Evolutionary conservation across 345 rosid genomes (phyloP).

Genomic region (Camelina sativa): DNA sequence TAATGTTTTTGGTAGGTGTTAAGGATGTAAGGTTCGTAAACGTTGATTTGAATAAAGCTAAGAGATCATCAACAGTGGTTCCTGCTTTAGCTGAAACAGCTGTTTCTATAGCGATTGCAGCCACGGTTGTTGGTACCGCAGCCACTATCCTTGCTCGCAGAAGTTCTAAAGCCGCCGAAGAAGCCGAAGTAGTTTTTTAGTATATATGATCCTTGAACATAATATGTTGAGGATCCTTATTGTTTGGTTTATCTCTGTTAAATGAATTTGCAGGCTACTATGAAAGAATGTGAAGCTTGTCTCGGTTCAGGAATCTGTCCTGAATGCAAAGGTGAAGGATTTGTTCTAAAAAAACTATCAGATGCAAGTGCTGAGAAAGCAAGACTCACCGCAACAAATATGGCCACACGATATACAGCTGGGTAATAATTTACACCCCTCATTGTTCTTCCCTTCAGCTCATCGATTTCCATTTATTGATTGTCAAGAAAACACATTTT

Average conservation of each 20-base stretch:
- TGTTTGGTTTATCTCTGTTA: neutral
- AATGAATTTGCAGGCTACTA: slow-evolving; percentile 52
- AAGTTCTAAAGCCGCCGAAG: slow-evolving; percentile 60
- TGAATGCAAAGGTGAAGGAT: slow-evolving; percentile 92
- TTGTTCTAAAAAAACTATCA: slow-evolving; percentile 76
- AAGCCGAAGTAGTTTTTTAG: slow-evolving; percentile 54
- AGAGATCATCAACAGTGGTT: slow-evolving; percentile 42
- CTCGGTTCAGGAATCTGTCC: slow-evolving; percentile 86
- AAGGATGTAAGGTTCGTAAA: slow-evolving; percentile 30
- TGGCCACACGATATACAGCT: slow-evolving; percentile 94
- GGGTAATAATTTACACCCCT: slow-evolving; percentile 57
- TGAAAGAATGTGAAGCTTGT: slow-evolving; percentile 72
- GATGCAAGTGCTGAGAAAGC: slow-evolving; percentile 79
- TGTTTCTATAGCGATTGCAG: slow-evolving; percentile 82
- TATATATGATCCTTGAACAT: neutral
- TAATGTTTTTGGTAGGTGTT: slow-evolving; percentile 20
- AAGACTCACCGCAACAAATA: slow-evolving; percentile 72
- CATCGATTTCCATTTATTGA: neutral
- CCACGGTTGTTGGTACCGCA: slow-evolving; percentile 84
- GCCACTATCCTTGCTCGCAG: slow-evolving; percentile 67
- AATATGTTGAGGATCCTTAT: neutral
- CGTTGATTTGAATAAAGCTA: slow-evolving; percentile 33
- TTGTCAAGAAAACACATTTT: slow-evolving; percentile 11
- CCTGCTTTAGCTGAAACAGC: slow-evolving; percentile 75
- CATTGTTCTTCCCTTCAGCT: neutral